A percentile compares a stretch with the other conserved stretches of the same genome.
These are phyloP conservation scores for Neonectria neomacrospora DNA, from an alignment of 2,329 filamentous ascomycete genomes.

Conservation along the genomic window DNA sequence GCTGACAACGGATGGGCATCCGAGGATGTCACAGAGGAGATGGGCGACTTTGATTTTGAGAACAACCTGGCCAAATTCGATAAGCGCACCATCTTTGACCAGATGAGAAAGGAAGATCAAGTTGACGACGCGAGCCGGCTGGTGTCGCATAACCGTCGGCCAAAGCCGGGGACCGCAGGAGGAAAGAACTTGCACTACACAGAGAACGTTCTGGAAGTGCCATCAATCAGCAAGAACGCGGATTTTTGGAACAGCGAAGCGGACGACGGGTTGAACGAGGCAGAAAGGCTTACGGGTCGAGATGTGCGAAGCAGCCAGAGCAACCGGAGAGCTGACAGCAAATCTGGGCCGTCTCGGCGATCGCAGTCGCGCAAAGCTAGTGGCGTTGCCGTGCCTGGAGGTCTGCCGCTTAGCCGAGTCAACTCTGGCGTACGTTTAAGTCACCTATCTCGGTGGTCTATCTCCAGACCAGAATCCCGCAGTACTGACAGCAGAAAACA, in stretches of 20 bases:
- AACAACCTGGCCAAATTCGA: slow-evolving; percentile 93
- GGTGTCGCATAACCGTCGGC: slow-evolving; percentile 84
- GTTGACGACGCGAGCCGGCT: slow-evolving; percentile 91
- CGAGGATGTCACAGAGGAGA: slow-evolving; percentile 93
- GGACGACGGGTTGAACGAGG: slow-evolving; percentile 65
- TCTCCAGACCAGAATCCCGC: slow-evolving; percentile 45
- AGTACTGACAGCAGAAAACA: slow-evolving; percentile 51
- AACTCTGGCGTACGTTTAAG: slow-evolving; percentile 58
- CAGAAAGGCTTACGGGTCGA: slow-evolving; percentile 60
- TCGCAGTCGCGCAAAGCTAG: slow-evolving; percentile 70
- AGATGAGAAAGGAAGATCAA: slow-evolving; percentile 88
- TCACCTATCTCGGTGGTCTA: slow-evolving; percentile 46
- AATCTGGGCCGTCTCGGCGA: slow-evolving; percentile 58
- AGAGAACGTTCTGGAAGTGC: slow-evolving; percentile 86
- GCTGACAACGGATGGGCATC: slow-evolving; percentile 90
- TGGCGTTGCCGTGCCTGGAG: slow-evolving; percentile 48
- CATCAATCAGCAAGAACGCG: slow-evolving; percentile 55
- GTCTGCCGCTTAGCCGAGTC: slow-evolving; percentile 58
- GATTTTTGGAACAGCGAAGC: slow-evolving; percentile 81
- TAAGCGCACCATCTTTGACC: slow-evolving; percentile 89
- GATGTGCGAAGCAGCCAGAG: slow-evolving; percentile 63
- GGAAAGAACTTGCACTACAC: slow-evolving; percentile 93
- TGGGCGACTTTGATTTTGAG: slow-evolving; percentile 95
- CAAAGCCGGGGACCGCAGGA: slow-evolving; percentile 75
- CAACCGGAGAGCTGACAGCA: slow-evolving; percentile 64